These are phyloP conservation scores for Catenaria anguillulae DNA, from an alignment of 371 early-diverging fungal species.

Conservation along the genomic window DNA sequence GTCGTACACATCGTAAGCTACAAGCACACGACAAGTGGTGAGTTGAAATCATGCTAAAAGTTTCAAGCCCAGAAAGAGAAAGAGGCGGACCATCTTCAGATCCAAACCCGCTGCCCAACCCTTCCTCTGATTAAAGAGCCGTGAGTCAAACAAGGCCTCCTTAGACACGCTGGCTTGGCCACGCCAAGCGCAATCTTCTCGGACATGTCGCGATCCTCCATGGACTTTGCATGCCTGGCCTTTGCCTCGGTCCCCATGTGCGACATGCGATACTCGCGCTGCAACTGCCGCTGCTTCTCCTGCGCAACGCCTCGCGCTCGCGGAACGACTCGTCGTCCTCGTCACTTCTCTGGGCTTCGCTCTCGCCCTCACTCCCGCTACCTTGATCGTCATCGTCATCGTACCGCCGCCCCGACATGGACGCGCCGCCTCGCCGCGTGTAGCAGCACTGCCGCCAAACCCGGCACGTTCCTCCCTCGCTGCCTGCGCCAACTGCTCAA, in stretches of 20 bases:
- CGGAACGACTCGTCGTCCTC: constrained; percentile 41
- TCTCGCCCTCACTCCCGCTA: too few species aligned
- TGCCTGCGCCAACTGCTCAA: constrained; percentile 73
- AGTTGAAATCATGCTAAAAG: too few species aligned
- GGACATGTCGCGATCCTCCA: constrained; percentile 78
- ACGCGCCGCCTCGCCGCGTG: not conserved
- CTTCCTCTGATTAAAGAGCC: constrained; percentile 83
- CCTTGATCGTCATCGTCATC: constrained; percentile 5
- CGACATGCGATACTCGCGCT: constrained; percentile 72
- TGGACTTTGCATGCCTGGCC: constrained; percentile 35
- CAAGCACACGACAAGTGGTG: too few species aligned
- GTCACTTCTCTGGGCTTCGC: constrained; percentile 17
- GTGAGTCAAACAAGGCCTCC: constrained; percentile 83
- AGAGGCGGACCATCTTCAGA: constrained; percentile 45
- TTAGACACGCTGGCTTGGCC: constrained; percentile 68
- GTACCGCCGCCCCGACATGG: too few species aligned
- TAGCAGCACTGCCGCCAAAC: constrained; percentile 11
- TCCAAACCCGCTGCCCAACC: constrained; percentile 69
- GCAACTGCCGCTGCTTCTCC: constrained; percentile 70
- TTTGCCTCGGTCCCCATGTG: constrained; percentile 80
- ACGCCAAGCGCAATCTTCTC: constrained; percentile 94
- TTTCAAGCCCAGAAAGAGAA: not conserved
- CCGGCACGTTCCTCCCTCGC: constrained; percentile 63
- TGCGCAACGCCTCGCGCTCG: constrained; percentile 78
- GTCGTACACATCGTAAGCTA: constrained; percentile 67